phyloP scores from a whole-genome alignment of 257 asterid genomes.

The Osmanthus fragrans region DNA sequence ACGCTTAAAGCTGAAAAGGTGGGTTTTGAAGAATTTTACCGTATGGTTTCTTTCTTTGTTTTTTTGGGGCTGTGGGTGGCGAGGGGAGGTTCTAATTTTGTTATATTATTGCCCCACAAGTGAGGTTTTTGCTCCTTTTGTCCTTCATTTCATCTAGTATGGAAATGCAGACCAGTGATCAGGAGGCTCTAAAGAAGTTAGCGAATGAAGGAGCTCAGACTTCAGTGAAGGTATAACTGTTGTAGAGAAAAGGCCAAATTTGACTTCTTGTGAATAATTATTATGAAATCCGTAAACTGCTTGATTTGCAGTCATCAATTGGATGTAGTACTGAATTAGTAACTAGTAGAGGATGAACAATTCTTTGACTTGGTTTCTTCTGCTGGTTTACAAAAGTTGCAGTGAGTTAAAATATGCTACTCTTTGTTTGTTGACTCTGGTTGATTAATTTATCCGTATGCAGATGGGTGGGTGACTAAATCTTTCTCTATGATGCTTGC shows the following conservation, averaged over 20 bases:
- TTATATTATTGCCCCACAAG: neutral
- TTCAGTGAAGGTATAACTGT: constrained; percentile 44
- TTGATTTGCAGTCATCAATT: neutral
- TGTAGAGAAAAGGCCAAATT: neutral
- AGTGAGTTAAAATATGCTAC: neutral
- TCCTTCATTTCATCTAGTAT: constrained; percentile 11
- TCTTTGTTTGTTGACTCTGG: neutral
- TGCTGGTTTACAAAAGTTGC: neutral
- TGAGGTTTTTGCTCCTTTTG: neutral
- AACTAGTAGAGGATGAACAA: neutral
- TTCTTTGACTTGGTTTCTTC: constrained; percentile 3
- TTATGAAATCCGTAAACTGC: neutral
- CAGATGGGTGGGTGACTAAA: neutral
- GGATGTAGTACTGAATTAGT: neutral
- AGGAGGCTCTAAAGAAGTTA: constrained; percentile 57
- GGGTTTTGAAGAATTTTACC: neutral
- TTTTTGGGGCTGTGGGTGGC: neutral
- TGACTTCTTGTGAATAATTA: neutral
- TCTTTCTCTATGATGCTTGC: neutral
- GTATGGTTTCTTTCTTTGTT: neutral
- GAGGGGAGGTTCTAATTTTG: neutral
- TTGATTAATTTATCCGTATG: neutral
- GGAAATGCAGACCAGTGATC: constrained; percentile 65
- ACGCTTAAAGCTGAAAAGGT: neutral
- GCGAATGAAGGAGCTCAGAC: constrained; percentile 32